A percentile compares a stretch with the other conserved stretches of the same genome.
Evolutionary conservation across 2,329 filamentous ascomycete genomes (phyloP).

Genomic region (Fonsecaea monophora): DNA sequence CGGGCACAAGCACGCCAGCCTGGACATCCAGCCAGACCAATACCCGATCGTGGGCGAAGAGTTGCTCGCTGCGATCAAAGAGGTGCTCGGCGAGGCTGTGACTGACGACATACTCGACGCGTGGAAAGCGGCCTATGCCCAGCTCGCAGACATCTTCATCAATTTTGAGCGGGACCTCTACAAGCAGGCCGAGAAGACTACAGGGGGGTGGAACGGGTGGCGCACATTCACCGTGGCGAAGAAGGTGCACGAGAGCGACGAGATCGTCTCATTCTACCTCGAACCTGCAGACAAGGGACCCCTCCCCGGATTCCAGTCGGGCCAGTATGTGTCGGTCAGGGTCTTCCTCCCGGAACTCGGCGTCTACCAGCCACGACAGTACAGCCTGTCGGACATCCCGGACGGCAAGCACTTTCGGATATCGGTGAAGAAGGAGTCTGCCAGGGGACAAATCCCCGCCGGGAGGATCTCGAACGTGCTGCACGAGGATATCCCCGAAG

Average conservation of each 20-base stretch:
- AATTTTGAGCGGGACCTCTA: constrained; percentile 70
- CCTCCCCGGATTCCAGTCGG: constrained; percentile 70
- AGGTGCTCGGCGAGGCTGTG: constrained; percentile 71
- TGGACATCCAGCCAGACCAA: constrained; percentile 71
- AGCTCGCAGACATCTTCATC: constrained; percentile 76
- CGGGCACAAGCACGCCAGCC: constrained; percentile 75
- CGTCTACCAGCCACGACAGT: constrained; percentile 73
- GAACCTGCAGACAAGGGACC: constrained; percentile 65
- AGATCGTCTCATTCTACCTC: constrained; percentile 75
- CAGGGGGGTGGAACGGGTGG: constrained; percentile 67
- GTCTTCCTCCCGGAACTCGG: constrained; percentile 64
- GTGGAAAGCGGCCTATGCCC: constrained; percentile 75
- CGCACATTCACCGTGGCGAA: constrained; percentile 69
- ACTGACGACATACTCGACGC: constrained; percentile 69
- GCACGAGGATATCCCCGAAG: constrained; percentile 66
- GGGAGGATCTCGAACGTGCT: constrained; percentile 74
- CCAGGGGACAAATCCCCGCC: constrained; percentile 59
- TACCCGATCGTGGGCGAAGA: constrained; percentile 74
- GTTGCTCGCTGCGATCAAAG: constrained; percentile 70
- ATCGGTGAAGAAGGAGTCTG: constrained; percentile 71
- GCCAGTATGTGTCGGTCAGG: constrained; percentile 74
- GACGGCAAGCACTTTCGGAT: constrained; percentile 65
- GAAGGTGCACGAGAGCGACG: constrained; percentile 70
- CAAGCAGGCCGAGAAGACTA: constrained; percentile 25
- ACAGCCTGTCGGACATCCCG: constrained; percentile 69